These are phyloP conservation scores for Cutaneotrichosporon sp. DNA, from an alignment of 1,284 basidiomycete genomes.

Conservation along the genomic window DNA sequence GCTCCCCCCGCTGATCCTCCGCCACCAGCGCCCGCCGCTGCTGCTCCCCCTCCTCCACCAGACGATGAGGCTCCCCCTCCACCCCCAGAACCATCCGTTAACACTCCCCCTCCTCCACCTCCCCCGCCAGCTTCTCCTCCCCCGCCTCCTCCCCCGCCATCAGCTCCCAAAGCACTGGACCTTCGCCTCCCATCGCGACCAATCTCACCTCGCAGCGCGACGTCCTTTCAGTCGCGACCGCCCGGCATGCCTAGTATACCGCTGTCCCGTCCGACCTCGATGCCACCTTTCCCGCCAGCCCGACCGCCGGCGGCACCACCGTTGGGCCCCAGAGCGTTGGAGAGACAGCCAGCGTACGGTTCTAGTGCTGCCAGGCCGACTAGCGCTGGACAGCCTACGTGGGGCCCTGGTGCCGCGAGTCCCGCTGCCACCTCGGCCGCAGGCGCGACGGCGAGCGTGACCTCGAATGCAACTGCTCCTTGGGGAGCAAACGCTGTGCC, in stretches of 20 bases:
- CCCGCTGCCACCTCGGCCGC: too few relatives aligned
- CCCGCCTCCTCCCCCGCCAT: conserved; percentile 24
- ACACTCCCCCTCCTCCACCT: conserved; percentile 23
- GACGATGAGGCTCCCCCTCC: background rate
- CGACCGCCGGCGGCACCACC: conserved; percentile 3
- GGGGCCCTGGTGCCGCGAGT: background rate
- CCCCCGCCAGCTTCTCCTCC: conserved; percentile 19
- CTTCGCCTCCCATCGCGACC: conserved; percentile 12
- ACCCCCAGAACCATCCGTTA: background rate
- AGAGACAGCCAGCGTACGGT: background rate
- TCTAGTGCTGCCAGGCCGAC: background rate
- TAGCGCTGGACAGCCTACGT: background rate
- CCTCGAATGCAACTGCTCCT: background rate
- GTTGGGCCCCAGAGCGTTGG: background rate
- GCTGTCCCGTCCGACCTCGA: conserved; percentile 1
- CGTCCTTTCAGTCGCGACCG: too few relatives aligned
- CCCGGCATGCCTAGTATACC: too few relatives aligned
- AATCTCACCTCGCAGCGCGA: conserved; percentile 3
- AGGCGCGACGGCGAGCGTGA: too few relatives aligned
- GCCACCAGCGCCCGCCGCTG: background rate
- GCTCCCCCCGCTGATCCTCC: background rate
- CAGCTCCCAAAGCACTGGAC: conserved; percentile 15
- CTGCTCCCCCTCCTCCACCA: conserved; percentile 3
- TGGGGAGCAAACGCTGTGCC: background rate
- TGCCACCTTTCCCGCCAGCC: background rate